Conservation (phyloP, 441 rosid species). For the Populus hybrid region DNA sequence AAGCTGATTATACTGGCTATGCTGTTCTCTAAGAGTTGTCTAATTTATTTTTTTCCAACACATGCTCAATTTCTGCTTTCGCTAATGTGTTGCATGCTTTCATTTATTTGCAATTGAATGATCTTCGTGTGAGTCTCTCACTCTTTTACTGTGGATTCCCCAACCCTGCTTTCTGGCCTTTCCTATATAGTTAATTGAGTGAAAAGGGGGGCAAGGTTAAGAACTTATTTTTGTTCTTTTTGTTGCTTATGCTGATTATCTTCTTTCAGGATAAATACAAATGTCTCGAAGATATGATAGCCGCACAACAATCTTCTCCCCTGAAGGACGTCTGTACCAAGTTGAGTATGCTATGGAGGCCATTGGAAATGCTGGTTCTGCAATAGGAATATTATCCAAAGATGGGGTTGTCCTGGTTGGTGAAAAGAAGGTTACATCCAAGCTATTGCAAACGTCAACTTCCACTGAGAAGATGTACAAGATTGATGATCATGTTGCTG, state of each 20-base stretch:
- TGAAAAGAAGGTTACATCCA: constrained; percentile 95
- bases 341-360: constrained; percentile 99
- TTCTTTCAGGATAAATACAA: constrained; percentile 21
- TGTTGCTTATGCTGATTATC: not conserved
- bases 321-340: constrained; percentile 96
- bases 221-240: not conserved
- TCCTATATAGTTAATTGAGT: too few relatives aligned
- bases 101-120: not conserved
- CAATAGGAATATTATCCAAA: constrained; percentile 78
- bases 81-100: not conserved
- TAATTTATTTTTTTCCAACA: too few relatives aligned
- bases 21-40: not conserved
- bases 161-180: not conserved
- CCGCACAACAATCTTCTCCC: constrained; percentile 96
- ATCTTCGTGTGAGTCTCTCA: not conserved
- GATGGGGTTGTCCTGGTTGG: constrained; percentile 92
- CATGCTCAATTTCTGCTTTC: not conserved
- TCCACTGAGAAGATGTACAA: constrained; percentile 95
- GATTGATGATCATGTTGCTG: constrained; percentile 90
- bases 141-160: not conserved
- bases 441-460: constrained; percentile 85
- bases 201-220: not conserved
- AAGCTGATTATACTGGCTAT: not conserved
- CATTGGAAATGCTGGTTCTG: constrained; percentile 88
- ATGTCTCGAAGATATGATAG: constrained; percentile 98